A percentile compares a stretch with the other conserved stretches of the same genome.
Conservation (phyloP, 768 basidiomycete species). For the Mycena vulgaris region DNA sequence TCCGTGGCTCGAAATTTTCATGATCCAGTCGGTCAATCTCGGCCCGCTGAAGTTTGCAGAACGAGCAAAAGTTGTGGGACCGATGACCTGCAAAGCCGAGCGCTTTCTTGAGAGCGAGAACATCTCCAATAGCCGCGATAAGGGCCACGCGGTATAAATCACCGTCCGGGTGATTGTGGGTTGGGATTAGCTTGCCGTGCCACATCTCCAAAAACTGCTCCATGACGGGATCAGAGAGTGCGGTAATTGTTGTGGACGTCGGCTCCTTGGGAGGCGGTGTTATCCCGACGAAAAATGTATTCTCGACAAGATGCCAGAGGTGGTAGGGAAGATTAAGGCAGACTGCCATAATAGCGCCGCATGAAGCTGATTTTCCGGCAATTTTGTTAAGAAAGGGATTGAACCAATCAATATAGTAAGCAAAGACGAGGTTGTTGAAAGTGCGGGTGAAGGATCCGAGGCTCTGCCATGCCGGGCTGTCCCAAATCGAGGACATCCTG, state of each 20-base stretch:
- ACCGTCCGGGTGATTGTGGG: too few relatives aligned
- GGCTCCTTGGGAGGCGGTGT: slow-evolving; percentile 16
- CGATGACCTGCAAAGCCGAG: too few relatives aligned
- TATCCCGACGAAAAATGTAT: too few relatives aligned
- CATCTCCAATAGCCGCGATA: too few relatives aligned
- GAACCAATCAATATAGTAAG: slow-evolving; percentile 37
- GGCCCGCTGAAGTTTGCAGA: too few relatives aligned
- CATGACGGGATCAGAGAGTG: slow-evolving; percentile 2
- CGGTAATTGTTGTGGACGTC: slow-evolving; percentile 9
- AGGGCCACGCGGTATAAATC: too few relatives aligned
- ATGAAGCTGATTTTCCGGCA: slow-evolving; percentile 30
- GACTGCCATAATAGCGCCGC: slow-evolving; percentile 31
- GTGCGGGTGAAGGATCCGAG: slow-evolving; percentile 19
- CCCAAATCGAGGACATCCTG: too few relatives aligned
- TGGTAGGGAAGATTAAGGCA: slow-evolving; percentile 44
- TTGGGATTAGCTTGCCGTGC: too few relatives aligned
- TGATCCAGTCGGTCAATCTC: too few relatives aligned
- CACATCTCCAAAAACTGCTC: not conserved
- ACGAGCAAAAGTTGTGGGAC: too few relatives aligned
- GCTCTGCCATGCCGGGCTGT: slow-evolving; percentile 33
- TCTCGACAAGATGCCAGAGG: slow-evolving; percentile 29
- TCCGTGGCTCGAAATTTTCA: too few relatives aligned
- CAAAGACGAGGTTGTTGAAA: slow-evolving; percentile 16
- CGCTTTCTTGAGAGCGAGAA: too few relatives aligned
- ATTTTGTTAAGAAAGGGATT: slow-evolving; percentile 39